Conservation (phyloP, 306 rosid species). For the Cicer cuneatum region DNA sequence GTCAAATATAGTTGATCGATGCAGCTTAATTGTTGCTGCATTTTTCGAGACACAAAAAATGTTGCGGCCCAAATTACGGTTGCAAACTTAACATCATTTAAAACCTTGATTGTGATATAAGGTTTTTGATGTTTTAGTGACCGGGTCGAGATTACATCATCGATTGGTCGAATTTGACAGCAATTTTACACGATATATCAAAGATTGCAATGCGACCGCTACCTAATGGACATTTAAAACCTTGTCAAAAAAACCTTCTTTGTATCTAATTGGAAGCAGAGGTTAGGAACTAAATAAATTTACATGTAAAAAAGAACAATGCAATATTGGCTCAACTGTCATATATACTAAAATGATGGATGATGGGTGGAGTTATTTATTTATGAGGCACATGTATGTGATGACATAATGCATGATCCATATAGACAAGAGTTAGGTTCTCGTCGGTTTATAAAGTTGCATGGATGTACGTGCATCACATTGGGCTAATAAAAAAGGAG, state of each 20-base stretch:
- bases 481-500: constrained; percentile 4
- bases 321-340: not conserved
- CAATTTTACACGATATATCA: not conserved
- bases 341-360: not conserved
- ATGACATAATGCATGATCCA: constrained; percentile 4
- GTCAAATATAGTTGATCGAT: too few species aligned
- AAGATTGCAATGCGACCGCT: not conserved
- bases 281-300: not conserved
- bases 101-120: not conserved
- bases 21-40: too few species aligned
- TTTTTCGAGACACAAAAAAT: too few species aligned
- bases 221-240: not conserved
- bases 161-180: not conserved
- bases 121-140: not conserved
- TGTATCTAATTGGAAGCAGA: not conserved
- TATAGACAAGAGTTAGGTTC: constrained; percentile 26
- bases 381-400: constrained; percentile 14
- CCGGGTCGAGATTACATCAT: not conserved
- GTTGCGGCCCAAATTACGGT: too few species aligned
- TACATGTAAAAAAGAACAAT: not conserved
- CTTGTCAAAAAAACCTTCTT: not conserved
- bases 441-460: constrained; percentile 10
- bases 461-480: not conserved
- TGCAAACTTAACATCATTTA: too few species aligned
- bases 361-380: not conserved